Conservation (phyloP, 1,284 basidiomycete species). For the Cystobasidium pallidum region DNA sequence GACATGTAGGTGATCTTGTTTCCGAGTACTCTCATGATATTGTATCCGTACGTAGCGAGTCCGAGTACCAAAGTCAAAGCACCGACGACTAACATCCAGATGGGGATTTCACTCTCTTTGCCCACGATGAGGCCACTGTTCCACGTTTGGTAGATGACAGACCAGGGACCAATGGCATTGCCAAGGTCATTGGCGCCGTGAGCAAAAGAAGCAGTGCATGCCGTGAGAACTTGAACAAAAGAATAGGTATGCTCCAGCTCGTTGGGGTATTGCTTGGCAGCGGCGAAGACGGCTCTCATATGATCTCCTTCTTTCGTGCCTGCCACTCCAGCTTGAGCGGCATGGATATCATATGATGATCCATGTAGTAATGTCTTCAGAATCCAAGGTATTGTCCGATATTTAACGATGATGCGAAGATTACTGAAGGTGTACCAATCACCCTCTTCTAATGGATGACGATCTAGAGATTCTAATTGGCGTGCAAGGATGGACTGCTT, state of each 20-base stretch:
- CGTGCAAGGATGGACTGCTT: conserved; percentile 10
- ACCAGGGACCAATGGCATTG: conserved; percentile 60
- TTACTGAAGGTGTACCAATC: conserved; percentile 52
- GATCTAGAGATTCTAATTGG: conserved; percentile 31
- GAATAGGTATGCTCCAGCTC: conserved; percentile 61
- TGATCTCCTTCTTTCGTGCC: conserved; percentile 56
- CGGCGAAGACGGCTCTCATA: conserved; percentile 58
- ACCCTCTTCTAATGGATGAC: conserved; percentile 32
- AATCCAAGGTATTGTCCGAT: conserved; percentile 29
- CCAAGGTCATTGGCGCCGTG: conserved; percentile 57
- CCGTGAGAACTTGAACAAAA: conserved; percentile 62
- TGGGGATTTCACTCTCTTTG: conserved; percentile 56
- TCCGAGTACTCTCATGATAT: conserved; percentile 52
- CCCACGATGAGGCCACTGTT: conserved; percentile 52
- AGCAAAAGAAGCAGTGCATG: conserved; percentile 61
- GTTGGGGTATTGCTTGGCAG: conserved; percentile 59
- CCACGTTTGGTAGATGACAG: conserved; percentile 58
- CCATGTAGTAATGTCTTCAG: conserved; percentile 33
- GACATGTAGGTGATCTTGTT: conserved; percentile 60
- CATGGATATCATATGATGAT: conserved; percentile 50
- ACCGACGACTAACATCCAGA: conserved; percentile 60
- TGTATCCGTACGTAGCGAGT: conserved; percentile 58
- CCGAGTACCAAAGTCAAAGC: conserved; percentile 59
- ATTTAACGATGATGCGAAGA: conserved; percentile 57
- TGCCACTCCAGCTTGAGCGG: conserved; percentile 55